Evolutionary conservation across 169 alveolate genomes (phyloP), one percentile per base, ranked within the genome.

Genomic region (Eimeria tenella): DNA sequence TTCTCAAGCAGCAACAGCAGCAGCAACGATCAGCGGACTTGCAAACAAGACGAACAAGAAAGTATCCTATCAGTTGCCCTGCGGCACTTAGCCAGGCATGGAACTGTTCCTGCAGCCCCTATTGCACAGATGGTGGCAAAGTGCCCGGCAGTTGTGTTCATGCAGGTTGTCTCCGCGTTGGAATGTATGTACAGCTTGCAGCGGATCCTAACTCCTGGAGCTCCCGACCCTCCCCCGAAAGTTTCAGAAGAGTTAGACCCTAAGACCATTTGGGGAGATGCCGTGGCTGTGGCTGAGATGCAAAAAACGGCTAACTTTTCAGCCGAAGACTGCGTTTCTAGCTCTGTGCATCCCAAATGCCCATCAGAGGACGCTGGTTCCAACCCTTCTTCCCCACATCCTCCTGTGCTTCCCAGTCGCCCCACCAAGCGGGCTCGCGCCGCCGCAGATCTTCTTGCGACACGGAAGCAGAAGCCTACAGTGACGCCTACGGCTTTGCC

Each of bases 131-230:
- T 68, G 77, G 93, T 86, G 70, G 42, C 81, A 73, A 86, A 86
- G 68, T 86, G 93, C 68, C 93, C 93, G 3, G 93, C 74, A 5
- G 82, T 62, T 13, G n/a, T 23, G 4, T 86, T 86, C 52, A 52
- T 86, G 19, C 63, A 65, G n/a, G 93, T 86, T 5, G 93, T 86
- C 19, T 73, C 81, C 21, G 82, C 93, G n/a, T 82, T 86, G 49
- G 93, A 86, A 31, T 74, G 93, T 11, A 74, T 74, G 53, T 86
- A 86, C 93, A 86, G 93, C 53, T 50, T 86, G 68, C 70, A 86
- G 63, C 74, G 70, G 63, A 83, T 83, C 31, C 77, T 68, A 15
- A 23, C 77, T 7, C 77, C 77, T n/a, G 77, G 77, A 23, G 31
- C n/a, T 10, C 13, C 77, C 13, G 31, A n/a, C 9, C 9, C 77